These are phyloP conservation scores for Salvia splendens DNA, from an alignment of 257 asterid species.

Conservation along the genomic window DNA sequence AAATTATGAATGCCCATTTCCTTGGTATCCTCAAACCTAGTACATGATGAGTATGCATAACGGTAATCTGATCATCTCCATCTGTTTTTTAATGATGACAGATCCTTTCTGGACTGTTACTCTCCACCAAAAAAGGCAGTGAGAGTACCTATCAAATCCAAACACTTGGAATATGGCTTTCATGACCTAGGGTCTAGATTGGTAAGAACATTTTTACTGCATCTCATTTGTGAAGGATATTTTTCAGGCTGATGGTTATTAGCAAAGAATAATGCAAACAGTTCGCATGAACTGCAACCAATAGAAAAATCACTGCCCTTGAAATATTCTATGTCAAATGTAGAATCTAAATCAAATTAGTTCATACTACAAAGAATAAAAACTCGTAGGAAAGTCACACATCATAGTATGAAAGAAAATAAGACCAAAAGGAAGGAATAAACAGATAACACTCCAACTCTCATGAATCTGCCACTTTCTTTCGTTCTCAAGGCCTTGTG, in stretches of 20 bases:
- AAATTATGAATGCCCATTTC: no score
- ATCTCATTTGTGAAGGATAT: slow-evolving; percentile 23
- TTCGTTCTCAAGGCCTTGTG: background rate
- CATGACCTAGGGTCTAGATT: slow-evolving; percentile 43
- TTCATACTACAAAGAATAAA: background rate
- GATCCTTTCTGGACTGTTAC: slow-evolving; percentile 50
- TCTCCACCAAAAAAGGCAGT: slow-evolving; percentile 48
- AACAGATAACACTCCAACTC: background rate
- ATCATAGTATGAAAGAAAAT: background rate
- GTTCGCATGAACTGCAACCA: background rate
- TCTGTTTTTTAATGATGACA: slow-evolving; percentile 44
- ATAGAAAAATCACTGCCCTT: background rate
- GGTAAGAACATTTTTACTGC: slow-evolving; percentile 48
- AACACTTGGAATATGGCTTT: slow-evolving; percentile 44
- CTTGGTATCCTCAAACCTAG: slow-evolving; percentile 20
- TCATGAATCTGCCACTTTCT: no score
- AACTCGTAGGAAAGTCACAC: background rate
- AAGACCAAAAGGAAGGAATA: background rate
- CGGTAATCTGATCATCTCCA: slow-evolving; percentile 29
- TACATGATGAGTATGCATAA: background rate
- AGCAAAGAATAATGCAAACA: background rate
- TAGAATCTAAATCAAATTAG: background rate
- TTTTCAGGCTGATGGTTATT: slow-evolving; percentile 24
- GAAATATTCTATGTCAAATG: background rate
- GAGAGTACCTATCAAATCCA: slow-evolving; percentile 40